Evolutionary conservation across 495 filamentous ascomycete genomes (phyloP).

Genomic region (Penicilliopsis zonata): DNA sequence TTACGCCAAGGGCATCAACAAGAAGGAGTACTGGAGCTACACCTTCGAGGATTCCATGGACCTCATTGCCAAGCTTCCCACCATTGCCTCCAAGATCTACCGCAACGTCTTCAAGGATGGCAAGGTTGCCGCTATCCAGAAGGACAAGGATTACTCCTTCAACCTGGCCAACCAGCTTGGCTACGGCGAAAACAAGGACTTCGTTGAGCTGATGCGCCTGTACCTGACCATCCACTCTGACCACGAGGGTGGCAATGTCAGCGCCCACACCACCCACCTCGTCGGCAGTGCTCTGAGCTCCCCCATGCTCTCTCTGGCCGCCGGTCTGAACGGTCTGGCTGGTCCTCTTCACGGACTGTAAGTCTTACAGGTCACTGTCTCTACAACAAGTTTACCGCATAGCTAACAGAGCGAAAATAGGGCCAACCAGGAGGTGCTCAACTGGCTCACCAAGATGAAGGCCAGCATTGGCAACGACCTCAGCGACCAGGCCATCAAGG

Average conservation of each 20-base stretch:
- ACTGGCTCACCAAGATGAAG: conserved; percentile 99
- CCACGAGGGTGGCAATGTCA: conserved; percentile 98
- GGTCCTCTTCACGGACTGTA: conserved; percentile 92
- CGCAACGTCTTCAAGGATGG: conserved; percentile 99
- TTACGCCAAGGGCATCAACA: conserved; percentile 96
- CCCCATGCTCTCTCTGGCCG: conserved; percentile 88
- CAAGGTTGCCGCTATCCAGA: conserved; percentile 88
- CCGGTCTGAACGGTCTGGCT: conserved; percentile 93
- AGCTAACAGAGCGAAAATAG: conserved; percentile 17
- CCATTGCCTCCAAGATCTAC: conserved; percentile 96
- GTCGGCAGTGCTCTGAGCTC: conserved; percentile 96
- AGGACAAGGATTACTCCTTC: conserved; percentile 97
- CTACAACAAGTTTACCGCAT: background rate
- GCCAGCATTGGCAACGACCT: conserved; percentile 84
- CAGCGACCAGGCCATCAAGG: conserved; percentile 86
- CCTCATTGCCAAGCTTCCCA: conserved; percentile 97
- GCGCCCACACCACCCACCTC: conserved; percentile 94
- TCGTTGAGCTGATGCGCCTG: conserved; percentile 93
- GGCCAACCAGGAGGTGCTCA: conserved; percentile 97
- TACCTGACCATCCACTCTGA: conserved; percentile 99
- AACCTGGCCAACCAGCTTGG: conserved; percentile 99
- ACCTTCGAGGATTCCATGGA: conserved; percentile 99
- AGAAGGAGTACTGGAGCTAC: conserved; percentile 98
- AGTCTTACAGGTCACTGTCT: conserved; percentile 6
- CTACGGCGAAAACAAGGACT: conserved; percentile 89